phyloP scores from a whole-genome alignment of 257 asterid species.

The Nicotiana paniculata region DNA sequence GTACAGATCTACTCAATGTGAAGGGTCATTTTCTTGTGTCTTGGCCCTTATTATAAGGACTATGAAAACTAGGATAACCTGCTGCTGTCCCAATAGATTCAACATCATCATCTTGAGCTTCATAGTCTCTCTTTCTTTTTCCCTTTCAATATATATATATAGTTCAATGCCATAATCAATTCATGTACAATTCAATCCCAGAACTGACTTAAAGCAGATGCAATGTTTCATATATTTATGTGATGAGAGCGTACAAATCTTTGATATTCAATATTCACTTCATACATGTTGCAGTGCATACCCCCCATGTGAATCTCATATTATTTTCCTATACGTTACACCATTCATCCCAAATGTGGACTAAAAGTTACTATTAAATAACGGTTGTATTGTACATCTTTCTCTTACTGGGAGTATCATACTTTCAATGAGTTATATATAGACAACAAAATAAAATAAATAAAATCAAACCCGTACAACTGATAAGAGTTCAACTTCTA shows the following conservation, averaged over 20 bases:
- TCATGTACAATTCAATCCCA: background rate
- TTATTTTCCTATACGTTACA: no score
- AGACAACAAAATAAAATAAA: no score
- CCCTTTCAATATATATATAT: background rate
- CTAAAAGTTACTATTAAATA: no score
- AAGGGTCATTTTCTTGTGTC: slow-evolving; percentile 48
- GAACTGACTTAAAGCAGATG: slow-evolving; percentile 1
- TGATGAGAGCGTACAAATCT: background rate
- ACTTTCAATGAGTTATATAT: background rate
- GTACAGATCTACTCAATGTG: slow-evolving; percentile 31
- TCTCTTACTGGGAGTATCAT: background rate
- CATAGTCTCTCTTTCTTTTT: background rate
- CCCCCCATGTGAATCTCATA: background rate
- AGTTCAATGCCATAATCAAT: slow-evolving; percentile 1
- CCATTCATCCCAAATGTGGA: background rate
- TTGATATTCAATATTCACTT: background rate
- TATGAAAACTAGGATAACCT: background rate
- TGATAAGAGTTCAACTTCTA: background rate
- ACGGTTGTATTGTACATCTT: background rate
- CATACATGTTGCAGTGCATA: background rate
- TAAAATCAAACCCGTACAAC: background rate
- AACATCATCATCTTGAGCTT: slow-evolving; percentile 1
- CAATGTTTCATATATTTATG: background rate
- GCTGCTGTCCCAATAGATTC: background rate
- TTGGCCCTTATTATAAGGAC: background rate